Evolutionary conservation across 495 filamentous ascomycete genomes (phyloP).

Genomic region (Penicillium egyptiacum): DNA sequence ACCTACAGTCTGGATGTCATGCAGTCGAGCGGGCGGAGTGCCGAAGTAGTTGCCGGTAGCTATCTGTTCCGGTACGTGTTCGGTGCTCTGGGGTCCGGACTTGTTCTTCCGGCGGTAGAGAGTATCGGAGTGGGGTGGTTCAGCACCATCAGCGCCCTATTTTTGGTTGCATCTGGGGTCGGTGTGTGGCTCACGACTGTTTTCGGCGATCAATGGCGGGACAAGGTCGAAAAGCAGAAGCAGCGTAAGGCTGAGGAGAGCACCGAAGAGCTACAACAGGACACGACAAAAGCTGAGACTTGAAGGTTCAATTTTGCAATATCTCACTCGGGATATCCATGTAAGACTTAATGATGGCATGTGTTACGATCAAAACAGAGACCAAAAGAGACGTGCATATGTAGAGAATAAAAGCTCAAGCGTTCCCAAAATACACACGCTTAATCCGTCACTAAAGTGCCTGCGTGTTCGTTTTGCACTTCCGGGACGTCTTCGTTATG

Average conservation of each 20-base stretch:
- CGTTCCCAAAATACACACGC: not conserved
- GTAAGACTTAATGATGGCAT: not conserved
- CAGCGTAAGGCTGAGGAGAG: slow-evolving; percentile 14
- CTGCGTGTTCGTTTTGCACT: not conserved
- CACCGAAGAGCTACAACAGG: not conserved
- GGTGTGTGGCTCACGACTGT: slow-evolving; percentile 49
- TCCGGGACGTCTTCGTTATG: slow-evolving; percentile 1
- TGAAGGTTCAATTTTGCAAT: not conserved
- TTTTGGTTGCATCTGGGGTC: slow-evolving; percentile 50
- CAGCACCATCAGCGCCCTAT: slow-evolving; percentile 55
- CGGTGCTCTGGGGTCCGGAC: slow-evolving; percentile 62
- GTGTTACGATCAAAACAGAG: not conserved
- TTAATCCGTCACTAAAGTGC: not conserved
- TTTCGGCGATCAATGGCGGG: slow-evolving; percentile 57
- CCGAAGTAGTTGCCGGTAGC: slow-evolving; percentile 72
- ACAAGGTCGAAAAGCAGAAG: slow-evolving; percentile 46
- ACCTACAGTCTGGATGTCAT: slow-evolving; percentile 78
- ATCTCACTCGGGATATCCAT: not conserved
- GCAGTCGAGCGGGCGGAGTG: slow-evolving; percentile 54
- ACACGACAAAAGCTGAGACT: slow-evolving; percentile 15
- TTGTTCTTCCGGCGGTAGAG: slow-evolving; percentile 65
- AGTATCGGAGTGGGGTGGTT: slow-evolving; percentile 69
- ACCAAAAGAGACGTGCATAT: not conserved
- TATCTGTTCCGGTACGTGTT: slow-evolving; percentile 71
- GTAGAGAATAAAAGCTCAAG: not conserved